phyloP scores from a whole-genome alignment of 192 early-diverging fungal genomes.

The Backusella westeae region DNA sequence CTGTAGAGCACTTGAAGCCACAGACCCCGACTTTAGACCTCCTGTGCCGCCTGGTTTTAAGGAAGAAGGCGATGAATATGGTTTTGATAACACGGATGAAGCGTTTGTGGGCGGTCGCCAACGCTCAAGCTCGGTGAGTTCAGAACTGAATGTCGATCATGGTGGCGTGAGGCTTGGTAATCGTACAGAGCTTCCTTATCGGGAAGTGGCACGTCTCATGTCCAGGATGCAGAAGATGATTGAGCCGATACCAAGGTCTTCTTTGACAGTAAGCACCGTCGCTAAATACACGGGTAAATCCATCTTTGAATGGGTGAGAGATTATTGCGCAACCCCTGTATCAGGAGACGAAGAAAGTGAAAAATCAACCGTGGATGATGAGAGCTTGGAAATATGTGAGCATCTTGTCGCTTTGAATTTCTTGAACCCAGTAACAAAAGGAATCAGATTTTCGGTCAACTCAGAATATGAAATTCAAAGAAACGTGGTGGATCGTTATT shows the following conservation, averaged over 20 bases:
- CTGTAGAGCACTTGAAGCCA: background rate
- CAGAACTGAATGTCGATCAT: background rate
- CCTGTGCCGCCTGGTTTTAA: background rate
- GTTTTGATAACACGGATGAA: background rate
- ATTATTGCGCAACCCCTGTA: background rate
- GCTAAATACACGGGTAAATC: background rate
- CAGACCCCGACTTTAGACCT: background rate
- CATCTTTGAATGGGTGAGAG: constrained; percentile 8
- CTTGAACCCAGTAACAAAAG: background rate
- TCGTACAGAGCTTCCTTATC: background rate
- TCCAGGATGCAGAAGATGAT: constrained; percentile 9
- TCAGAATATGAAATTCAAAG: background rate
- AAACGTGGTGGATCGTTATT: constrained; percentile 8
- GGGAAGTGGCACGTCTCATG: constrained; percentile 1
- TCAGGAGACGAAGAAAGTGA: background rate
- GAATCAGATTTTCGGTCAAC: background rate
- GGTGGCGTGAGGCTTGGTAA: background rate
- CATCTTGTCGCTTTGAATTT: background rate
- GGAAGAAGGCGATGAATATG: background rate
- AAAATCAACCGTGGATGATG: background rate
- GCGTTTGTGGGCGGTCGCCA: constrained; percentile 2
- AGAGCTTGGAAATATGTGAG: background rate
- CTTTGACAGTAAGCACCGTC: background rate
- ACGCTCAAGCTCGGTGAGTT: constrained; percentile 1
- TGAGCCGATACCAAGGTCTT: background rate